phyloP scores from a whole-genome alignment of 2,329 filamentous ascomycete species.

The Penicillium olsonii region DNA sequence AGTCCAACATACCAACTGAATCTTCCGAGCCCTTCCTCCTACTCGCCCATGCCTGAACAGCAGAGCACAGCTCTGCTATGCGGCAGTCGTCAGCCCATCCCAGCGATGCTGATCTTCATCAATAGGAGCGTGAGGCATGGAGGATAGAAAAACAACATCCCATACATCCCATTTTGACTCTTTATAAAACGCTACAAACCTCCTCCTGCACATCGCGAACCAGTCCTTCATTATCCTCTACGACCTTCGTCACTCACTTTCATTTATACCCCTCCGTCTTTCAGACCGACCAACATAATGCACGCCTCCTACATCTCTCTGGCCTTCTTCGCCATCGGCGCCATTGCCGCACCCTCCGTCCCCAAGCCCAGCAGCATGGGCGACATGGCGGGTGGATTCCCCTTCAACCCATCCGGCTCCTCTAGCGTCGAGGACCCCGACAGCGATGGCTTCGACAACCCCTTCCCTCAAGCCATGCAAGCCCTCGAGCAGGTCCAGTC shows the following conservation, averaged over 20 bases:
- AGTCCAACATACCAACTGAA: not conserved
- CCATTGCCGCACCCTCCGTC: constrained; percentile 23
- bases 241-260: constrained; percentile 17
- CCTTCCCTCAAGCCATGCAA: constrained; percentile 16
- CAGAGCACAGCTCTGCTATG: constrained; percentile 14
- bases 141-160: constrained; percentile 13
- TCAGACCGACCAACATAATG: constrained; percentile 15
- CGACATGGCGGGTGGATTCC: constrained; percentile 10
- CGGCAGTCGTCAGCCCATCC: constrained; percentile 12
- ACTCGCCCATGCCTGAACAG: constrained; percentile 13
- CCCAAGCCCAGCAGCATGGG: constrained; percentile 14
- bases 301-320: constrained; percentile 24
- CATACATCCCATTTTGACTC: constrained; percentile 1
- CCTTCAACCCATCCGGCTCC: constrained; percentile 14
- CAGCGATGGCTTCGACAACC: constrained; percentile 17
- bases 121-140: constrained; percentile 19
- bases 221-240: constrained; percentile 11
- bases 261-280: not conserved
- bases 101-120: constrained; percentile 17
- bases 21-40: constrained; percentile 6
- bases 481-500: constrained; percentile 15
- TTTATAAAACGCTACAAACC: constrained; percentile 19
- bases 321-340: constrained; percentile 34
- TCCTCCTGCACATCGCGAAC: constrained; percentile 1
- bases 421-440: constrained; percentile 8